Percentiles rank a stretch among this genome's conserved stretches.
Conservation (phyloP, 352 stramenopile genomes). For the Phytopythium montanum region DNA sequence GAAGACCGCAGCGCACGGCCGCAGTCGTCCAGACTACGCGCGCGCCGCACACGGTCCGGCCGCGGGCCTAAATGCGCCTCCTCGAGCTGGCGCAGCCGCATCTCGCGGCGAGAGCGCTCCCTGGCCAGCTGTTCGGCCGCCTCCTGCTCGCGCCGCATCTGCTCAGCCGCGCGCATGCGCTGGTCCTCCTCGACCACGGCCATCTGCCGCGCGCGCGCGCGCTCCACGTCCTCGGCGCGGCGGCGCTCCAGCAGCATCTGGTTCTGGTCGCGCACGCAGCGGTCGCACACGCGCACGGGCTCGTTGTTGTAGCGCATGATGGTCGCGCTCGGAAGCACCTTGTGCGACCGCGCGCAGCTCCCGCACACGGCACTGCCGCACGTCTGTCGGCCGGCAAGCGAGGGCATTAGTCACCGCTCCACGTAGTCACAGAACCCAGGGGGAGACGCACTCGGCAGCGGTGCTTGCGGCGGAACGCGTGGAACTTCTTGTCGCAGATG, state of each 20-base stretch:
- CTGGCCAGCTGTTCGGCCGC: constrained; percentile 34
- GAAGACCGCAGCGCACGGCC: constrained; percentile 23
- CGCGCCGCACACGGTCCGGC: constrained; percentile 36
- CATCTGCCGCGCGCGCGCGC: constrained; percentile 65
- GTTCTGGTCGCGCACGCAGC: constrained; percentile 73
- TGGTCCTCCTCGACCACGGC: constrained; percentile 65
- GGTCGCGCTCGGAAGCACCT: constrained; percentile 62
- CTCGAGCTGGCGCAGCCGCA: constrained; percentile 45
- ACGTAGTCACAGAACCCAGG: no score
- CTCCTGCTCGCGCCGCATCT: constrained; percentile 46
- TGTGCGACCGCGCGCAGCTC: constrained; percentile 70
- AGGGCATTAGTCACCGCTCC: no score
- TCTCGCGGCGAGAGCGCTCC: constrained; percentile 32
- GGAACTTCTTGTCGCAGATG: constrained; percentile 84
- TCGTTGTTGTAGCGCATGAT: constrained; percentile 77
- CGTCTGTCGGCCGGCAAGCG: constrained; percentile 23
- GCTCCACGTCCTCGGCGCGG: constrained; percentile 65
- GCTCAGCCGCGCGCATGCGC: constrained; percentile 49
- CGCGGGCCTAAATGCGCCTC: constrained; percentile 56
- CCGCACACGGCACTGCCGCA: constrained; percentile 80
- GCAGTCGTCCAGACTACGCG: constrained; percentile 56
- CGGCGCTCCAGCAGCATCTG: constrained; percentile 68
- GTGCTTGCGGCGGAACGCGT: constrained; percentile 83
- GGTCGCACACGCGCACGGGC: constrained; percentile 75
- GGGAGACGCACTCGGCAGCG: constrained; percentile 55